These are phyloP conservation scores for Cladosporium cucumerinum DNA, from an alignment of 2,329 filamentous ascomycete genomes.

Conservation along the genomic window DNA sequence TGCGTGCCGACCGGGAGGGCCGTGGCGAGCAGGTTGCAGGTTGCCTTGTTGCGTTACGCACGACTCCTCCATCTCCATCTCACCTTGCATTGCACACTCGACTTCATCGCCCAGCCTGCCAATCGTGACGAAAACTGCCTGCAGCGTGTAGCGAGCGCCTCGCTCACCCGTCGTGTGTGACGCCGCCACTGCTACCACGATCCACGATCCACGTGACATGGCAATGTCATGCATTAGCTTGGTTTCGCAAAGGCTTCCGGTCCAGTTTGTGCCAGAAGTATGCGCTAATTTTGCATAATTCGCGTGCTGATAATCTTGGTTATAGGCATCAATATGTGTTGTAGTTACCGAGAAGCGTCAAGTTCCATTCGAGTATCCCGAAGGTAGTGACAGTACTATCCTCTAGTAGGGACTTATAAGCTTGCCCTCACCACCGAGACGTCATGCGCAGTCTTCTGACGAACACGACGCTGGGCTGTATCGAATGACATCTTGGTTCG, in stretches of 20 bases:
- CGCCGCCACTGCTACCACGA: background rate
- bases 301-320: background rate
- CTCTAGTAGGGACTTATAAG: background rate
- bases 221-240: slow-evolving; percentile 14
- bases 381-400: background rate
- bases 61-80: background rate
- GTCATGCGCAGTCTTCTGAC: background rate
- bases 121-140: background rate
- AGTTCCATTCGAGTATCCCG: background rate
- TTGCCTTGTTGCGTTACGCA: slow-evolving; percentile 3
- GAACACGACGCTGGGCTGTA: background rate
- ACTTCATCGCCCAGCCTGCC: background rate
- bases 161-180: background rate
- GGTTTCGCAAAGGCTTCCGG: background rate
- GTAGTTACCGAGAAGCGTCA: background rate
- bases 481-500: slow-evolving; percentile 10
- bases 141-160: background rate
- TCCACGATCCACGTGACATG: slow-evolving; percentile 12
- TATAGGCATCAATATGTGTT: background rate
- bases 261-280: background rate
- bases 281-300: background rate
- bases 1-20: slow-evolving; percentile 2
- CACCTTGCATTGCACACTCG: slow-evolving; percentile 1
- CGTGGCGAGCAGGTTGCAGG: background rate
- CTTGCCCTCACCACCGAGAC: background rate